Conservation (phyloP, 176 grass and related monocot genomes). For the Rhynchospora breviuscula region DNA sequence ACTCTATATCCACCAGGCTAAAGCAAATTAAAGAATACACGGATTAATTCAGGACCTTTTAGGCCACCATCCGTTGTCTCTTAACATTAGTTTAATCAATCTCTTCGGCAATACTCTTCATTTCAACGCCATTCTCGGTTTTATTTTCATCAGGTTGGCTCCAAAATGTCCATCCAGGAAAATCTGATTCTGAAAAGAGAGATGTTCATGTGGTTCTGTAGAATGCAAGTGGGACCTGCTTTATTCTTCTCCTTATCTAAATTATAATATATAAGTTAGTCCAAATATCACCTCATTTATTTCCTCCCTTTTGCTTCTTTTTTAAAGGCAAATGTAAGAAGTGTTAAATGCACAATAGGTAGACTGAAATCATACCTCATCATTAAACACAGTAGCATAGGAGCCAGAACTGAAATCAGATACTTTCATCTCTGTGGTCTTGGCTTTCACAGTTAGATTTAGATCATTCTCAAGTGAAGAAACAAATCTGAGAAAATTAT, state of each 20-base stretch:
- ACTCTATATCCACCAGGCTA: neutral
- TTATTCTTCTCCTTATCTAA: constrained; percentile 78
- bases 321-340: neutral
- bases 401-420: constrained; percentile 89
- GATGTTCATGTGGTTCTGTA: constrained; percentile 62
- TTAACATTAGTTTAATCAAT: constrained; percentile 26
- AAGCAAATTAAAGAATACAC: too few relatives aligned
- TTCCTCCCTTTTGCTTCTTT: neutral
- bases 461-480: constrained; percentile 85
- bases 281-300: too few relatives aligned
- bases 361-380: constrained; percentile 52
- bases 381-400: constrained; percentile 81
- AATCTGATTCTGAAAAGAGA: constrained; percentile 64
- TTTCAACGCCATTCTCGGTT: constrained; percentile 23
- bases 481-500: constrained; percentile 55
- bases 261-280: constrained; percentile 14
- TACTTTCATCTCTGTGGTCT: constrained; percentile 86
- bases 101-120: neutral
- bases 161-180: constrained; percentile 75
- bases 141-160: constrained; percentile 13
- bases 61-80: constrained; percentile 36
- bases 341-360: neutral
- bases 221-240: constrained; percentile 93
- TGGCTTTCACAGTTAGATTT: constrained; percentile 81
- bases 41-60: neutral